phyloP scores from a whole-genome alignment of 2,329 filamentous ascomycete genomes.

The Phaeosphaeria sp. region DNA sequence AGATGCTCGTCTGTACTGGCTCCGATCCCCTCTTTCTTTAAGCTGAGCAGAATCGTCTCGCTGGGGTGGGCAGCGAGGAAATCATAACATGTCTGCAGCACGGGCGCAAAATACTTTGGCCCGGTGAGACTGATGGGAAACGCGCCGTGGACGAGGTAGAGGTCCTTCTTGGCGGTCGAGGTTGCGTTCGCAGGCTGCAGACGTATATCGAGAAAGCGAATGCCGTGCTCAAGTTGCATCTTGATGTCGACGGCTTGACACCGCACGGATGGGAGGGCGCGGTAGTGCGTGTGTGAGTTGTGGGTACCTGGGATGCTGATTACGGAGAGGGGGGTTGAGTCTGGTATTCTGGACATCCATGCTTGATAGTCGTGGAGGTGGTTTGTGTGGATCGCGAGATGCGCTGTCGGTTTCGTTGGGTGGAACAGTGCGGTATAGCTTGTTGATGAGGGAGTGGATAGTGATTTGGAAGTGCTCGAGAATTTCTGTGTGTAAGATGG shows the following conservation, averaged over 20 bases:
- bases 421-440: constrained; percentile 54
- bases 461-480: constrained; percentile 46
- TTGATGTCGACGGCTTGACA: constrained; percentile 83
- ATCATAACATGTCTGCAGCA: constrained; percentile 72
- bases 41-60: constrained; percentile 82
- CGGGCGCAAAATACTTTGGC: constrained; percentile 75
- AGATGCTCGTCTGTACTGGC: constrained; percentile 80
- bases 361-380: constrained; percentile 64
- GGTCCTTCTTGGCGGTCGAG: constrained; percentile 66
- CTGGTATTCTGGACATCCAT: constrained; percentile 81
- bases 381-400: constrained; percentile 38
- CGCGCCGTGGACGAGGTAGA: constrained; percentile 85
- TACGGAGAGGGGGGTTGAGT: constrained; percentile 75
- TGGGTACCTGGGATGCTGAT: constrained; percentile 95
- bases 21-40: constrained; percentile 92
- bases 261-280: constrained; percentile 87
- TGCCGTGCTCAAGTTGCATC: constrained; percentile 84
- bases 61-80: constrained; percentile 80
- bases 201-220: constrained; percentile 93
- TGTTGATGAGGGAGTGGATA: constrained; percentile 48
- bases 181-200: constrained; percentile 70
- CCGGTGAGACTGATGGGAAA: constrained; percentile 89
- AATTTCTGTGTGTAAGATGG: constrained; percentile 62
- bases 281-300: constrained; percentile 86
- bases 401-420: constrained; percentile 50